phyloP scores from a whole-genome alignment of 2,329 filamentous ascomycete species.

The Talaromyces sp. region DNA sequence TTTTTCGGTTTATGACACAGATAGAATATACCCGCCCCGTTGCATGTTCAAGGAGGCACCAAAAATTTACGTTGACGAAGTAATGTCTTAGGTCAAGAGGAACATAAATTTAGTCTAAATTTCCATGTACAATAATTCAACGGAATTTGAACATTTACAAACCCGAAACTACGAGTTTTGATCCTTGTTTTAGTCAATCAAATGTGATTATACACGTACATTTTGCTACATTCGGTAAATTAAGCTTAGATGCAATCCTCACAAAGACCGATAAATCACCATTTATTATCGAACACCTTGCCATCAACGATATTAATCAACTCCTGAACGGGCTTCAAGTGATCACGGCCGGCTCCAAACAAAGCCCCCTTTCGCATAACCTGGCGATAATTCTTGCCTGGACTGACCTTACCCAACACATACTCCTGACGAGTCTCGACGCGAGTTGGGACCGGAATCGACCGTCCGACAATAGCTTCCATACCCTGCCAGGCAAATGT shows the following conservation, averaged over 20 bases:
- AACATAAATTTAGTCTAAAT: background rate
- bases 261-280: background rate
- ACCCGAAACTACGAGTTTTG: background rate
- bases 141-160: background rate
- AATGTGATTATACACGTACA: background rate
- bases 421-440: slow-evolving; percentile 53
- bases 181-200: background rate
- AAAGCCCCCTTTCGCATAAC: slow-evolving; percentile 52
- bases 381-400: slow-evolving; percentile 53
- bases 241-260: background rate
- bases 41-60: background rate
- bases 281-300: slow-evolving; percentile 7
- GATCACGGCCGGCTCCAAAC: slow-evolving; percentile 47
- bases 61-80: background rate
- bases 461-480: slow-evolving; percentile 56
- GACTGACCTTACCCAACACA: slow-evolving; percentile 55
- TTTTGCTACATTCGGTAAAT: background rate
- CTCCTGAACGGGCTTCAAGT: slow-evolving; percentile 29
- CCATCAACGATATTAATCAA: background rate
- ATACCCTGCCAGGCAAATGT: slow-evolving; percentile 61
- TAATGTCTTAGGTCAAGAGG: background rate
- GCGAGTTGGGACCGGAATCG: slow-evolving; percentile 53
- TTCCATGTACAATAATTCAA: background rate
- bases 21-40: slow-evolving; percentile 3
- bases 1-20: background rate